Conservation (phyloP, 352 stramenopile genomes). For the Globisporangium ultimum region DNA sequence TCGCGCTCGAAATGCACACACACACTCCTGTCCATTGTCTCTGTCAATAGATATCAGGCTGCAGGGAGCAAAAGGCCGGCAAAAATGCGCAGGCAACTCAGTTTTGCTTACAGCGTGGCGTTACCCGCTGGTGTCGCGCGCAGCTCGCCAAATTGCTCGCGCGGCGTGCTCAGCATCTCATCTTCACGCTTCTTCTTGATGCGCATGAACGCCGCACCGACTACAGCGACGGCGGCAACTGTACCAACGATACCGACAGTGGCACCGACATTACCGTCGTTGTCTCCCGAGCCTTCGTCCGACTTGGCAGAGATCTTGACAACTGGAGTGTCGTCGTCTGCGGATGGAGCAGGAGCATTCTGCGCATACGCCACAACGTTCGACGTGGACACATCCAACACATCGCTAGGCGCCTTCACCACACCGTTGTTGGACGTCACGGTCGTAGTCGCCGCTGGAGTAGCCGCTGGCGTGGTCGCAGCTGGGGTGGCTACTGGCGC, state of each 20-base stretch:
- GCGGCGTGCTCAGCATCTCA: constrained; percentile 5
- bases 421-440: constrained; percentile 2
- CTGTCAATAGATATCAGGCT: background rate
- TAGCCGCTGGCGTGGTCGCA: background rate
- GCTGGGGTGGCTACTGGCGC: background rate
- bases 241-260: background rate
- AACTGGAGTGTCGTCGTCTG: background rate
- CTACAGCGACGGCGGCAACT: constrained; percentile 1
- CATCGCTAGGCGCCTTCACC: background rate
- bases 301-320: constrained; percentile 3
- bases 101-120: constrained; percentile 4
- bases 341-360: background rate
- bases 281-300: background rate
- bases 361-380: constrained; percentile 1
- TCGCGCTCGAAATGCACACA: background rate
- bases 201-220: constrained; percentile 1
- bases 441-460: background rate
- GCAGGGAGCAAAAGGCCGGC: background rate
- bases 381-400: background rate
- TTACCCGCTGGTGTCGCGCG: constrained; percentile 6
- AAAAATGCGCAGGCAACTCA: background rate
- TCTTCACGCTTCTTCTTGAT: constrained; percentile 12
- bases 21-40: background rate
- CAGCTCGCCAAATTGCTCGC: constrained; percentile 9
- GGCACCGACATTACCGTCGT: background rate